Evolutionary conservation across 345 rosid species (phyloP), one percentile per base, ranked within the genome.

Genomic region (Syzygium oleosum): DNA sequence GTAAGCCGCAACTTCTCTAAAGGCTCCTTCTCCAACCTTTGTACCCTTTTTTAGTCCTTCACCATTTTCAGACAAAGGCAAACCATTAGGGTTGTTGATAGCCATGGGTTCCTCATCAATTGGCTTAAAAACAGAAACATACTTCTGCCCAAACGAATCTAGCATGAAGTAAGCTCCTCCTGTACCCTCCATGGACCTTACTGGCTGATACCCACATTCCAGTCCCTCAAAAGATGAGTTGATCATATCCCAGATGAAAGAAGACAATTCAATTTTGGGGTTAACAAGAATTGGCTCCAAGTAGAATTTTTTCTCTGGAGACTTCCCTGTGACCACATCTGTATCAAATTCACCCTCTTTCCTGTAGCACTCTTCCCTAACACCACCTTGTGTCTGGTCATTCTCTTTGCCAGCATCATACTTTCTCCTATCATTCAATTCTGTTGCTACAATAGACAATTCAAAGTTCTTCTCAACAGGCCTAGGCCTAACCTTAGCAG

Each of bases 401-500:
- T 87, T 89, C 85, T 55, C 90, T 85, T 86, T 89, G 78, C 54
- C 83, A 84, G 15, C 87, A 87, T 84, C 92, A 86, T 49, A 52
- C 85, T 68, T 43, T 88, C 85, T 89, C 83, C 77, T 90, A 53
- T 52, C 89, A 43, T 89, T 88, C 87, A 54, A 56, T 79, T 53
- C 87, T 51, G 95, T 87, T 27, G 97, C 94, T 73, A 91, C 93
- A 85, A 96, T 88, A 79, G 95, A 93, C 92, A 96, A 85, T 38
- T 94, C 97, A 85, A 89, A 92, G 90, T 90, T 92, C 91, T 96
- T 96, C 85, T 92, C 95, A 53, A 94, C 94, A 84, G 96, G 94
- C 92, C 87, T 94, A 59, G 92, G 88, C 52, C 93, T 91, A 85
- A 95, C 91, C 89, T 95, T 96, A 10, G 92, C 98, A 38, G 96